phyloP scores from a whole-genome alignment of 768 basidiomycete genomes.

The Gloeopeniophorella convolvens region DNA sequence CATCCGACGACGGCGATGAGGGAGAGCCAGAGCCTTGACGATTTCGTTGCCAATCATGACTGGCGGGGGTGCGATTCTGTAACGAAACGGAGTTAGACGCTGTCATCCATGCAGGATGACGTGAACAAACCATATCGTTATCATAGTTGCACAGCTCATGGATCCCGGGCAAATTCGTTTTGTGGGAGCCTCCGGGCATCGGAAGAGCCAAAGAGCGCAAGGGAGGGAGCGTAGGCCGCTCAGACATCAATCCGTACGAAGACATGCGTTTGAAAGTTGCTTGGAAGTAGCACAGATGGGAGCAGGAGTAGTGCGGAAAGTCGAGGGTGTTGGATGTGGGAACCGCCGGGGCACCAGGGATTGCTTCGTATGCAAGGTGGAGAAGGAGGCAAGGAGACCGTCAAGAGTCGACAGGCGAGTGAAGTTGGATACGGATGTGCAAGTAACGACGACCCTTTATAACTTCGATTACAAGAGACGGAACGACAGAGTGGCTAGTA shows the following conservation, averaged over 20 bases:
- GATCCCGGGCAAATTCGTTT: conserved; percentile 8
- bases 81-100: neutral
- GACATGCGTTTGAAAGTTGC: conserved; percentile 8
- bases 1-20: conserved; percentile 16
- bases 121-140: neutral
- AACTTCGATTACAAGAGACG: neutral
- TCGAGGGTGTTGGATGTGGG: neutral
- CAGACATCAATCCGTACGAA: conserved; percentile 1
- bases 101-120: no score
- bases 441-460: conserved; percentile 8
- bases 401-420: neutral
- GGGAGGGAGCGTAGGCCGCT: conserved; percentile 19
- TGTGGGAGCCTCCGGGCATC: conserved; percentile 9
- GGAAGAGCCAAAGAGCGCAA: conserved; percentile 19
- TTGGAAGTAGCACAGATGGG: neutral
- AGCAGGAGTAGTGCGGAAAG: neutral
- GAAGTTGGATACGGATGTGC: neutral
- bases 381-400: conserved; percentile 2
- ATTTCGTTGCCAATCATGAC: conserved; percentile 4
- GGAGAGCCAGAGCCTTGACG: conserved; percentile 18
- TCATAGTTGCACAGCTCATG: conserved; percentile 1
- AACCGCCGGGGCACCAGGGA: conserved; percentile 29
- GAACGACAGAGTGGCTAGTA: neutral
- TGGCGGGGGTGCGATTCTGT: conserved; percentile 1
- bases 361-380: conserved; percentile 25